Evolutionary conservation across 768 basidiomycete genomes (phyloP).

Genomic region (Russula lepida): DNA sequence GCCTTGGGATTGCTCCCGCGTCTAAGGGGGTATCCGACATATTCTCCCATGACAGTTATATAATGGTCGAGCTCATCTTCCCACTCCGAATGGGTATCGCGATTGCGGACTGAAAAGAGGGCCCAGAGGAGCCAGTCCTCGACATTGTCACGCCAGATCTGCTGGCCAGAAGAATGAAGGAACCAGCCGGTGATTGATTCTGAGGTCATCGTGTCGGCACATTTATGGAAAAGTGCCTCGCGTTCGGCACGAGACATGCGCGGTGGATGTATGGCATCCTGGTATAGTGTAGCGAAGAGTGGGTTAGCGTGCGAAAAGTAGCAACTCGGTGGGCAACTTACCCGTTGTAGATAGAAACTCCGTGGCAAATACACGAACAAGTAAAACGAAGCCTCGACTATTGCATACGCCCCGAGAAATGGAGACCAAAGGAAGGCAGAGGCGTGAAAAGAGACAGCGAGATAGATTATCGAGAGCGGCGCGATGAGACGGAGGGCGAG

Average conservation of each 20-base stretch:
- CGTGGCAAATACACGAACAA: constrained; percentile 42
- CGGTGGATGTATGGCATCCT: constrained; percentile 32
- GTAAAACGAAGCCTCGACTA: constrained; percentile 43
- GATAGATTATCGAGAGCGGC: constrained; percentile 39
- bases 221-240: constrained; percentile 41
- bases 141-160: constrained; percentile 40
- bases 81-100: constrained; percentile 32
- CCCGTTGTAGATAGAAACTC: constrained; percentile 40
- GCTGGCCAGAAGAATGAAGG: constrained; percentile 25
- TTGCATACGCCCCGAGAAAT: constrained; percentile 30
- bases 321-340: constrained; percentile 23
- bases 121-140: constrained; percentile 62
- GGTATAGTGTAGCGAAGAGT: not conserved
- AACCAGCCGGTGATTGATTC: constrained; percentile 49
- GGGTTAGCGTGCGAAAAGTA: not conserved
- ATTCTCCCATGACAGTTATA: constrained; percentile 32
- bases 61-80: constrained; percentile 46
- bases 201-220: constrained; percentile 24
- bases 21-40: constrained; percentile 35
- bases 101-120: constrained; percentile 39
- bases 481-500: constrained; percentile 39
- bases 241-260: constrained; percentile 36
- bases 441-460: constrained; percentile 25
- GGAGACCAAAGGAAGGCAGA: constrained; percentile 26
- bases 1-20: constrained; percentile 34